Evolutionary conservation across 768 basidiomycete genomes (phyloP).

Genomic region (Sarcodon aspratus): DNA sequence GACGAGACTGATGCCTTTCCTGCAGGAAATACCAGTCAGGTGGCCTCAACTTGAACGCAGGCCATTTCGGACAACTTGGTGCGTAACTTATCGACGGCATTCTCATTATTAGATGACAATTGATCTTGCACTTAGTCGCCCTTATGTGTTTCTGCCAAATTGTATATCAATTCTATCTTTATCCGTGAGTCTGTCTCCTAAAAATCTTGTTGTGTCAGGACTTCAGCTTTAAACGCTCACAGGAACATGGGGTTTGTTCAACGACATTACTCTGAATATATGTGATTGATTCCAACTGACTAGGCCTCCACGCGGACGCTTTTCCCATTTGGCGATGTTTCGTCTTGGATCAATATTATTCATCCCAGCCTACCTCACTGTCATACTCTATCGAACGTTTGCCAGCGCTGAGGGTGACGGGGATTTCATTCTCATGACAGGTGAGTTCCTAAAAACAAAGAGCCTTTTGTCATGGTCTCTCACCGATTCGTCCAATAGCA

Average conservation of each 20-base stretch:
- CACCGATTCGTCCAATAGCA: conserved; percentile 25
- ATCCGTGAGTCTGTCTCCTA: conserved; percentile 49
- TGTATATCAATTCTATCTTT: conserved; percentile 82
- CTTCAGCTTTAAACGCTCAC: not conserved
- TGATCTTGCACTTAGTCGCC: conserved; percentile 43
- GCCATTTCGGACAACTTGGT: conserved; percentile 89
- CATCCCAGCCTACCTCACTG: conserved; percentile 81
- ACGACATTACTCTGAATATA: not conserved
- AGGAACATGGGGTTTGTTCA: conserved; percentile 25
- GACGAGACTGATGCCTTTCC: not conserved
- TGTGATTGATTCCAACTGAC: not conserved
- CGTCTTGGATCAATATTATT: conserved; percentile 78
- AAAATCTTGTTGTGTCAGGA: not conserved
- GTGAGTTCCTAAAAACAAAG: conserved; percentile 26
- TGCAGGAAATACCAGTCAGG: conserved; percentile 69
- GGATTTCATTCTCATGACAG: conserved; percentile 71
- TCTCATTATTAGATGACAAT: not conserved
- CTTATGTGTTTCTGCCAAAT: conserved; percentile 94
- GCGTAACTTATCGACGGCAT: conserved; percentile 11
- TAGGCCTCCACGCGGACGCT: conserved; percentile 73
- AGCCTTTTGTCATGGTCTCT: not conserved
- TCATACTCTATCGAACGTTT: conserved; percentile 62
- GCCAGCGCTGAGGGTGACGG: conserved; percentile 61
- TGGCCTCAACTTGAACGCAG: conserved; percentile 86
- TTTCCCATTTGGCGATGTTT: conserved; percentile 85